A percentile compares a stretch with the other conserved stretches of the same genome.
phyloP scores from a whole-genome alignment of 345 rosid genomes.

The Salix udensis region DNA sequence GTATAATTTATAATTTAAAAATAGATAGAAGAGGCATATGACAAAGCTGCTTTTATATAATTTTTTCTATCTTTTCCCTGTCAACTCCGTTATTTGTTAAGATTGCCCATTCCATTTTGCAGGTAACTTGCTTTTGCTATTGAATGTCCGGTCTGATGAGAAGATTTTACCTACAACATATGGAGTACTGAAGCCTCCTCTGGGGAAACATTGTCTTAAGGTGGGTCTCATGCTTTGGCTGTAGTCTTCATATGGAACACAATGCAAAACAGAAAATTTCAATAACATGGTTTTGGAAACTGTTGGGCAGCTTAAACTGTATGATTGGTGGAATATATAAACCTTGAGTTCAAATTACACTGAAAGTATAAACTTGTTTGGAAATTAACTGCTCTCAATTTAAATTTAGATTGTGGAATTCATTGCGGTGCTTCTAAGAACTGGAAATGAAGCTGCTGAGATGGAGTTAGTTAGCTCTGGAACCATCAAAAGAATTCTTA shows the following conservation, averaged over 20 bases:
- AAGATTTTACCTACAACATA: constrained; percentile 82
- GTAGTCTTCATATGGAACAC: neutral
- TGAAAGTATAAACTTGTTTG: neutral
- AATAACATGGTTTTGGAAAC: neutral
- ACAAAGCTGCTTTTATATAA: neutral
- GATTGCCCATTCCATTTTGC: constrained; percentile 22
- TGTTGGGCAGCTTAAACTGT: neutral
- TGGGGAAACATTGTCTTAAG: constrained; percentile 96
- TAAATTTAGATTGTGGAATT: constrained; percentile 84
- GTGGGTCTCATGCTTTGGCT: constrained; percentile 31
- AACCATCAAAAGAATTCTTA: constrained; percentile 65
- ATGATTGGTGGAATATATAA: neutral
- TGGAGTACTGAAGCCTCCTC: constrained; percentile 95
- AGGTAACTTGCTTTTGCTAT: constrained; percentile 74
- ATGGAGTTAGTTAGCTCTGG: constrained; percentile 79
- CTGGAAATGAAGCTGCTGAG: constrained; percentile 78
- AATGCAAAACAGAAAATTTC: neutral
- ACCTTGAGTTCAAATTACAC: neutral
- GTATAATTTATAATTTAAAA: neutral
- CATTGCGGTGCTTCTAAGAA: constrained; percentile 77
- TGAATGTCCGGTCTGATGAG: constrained; percentile 74
- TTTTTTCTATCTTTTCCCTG: neutral
- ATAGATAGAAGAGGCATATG: neutral
- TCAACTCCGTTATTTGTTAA: constrained; percentile 2
- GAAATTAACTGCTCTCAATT: neutral